Base-by-base conservation (phyloP, 2,329 filamentous ascomycete genomes). In the Fusarium nygamai region DNA sequence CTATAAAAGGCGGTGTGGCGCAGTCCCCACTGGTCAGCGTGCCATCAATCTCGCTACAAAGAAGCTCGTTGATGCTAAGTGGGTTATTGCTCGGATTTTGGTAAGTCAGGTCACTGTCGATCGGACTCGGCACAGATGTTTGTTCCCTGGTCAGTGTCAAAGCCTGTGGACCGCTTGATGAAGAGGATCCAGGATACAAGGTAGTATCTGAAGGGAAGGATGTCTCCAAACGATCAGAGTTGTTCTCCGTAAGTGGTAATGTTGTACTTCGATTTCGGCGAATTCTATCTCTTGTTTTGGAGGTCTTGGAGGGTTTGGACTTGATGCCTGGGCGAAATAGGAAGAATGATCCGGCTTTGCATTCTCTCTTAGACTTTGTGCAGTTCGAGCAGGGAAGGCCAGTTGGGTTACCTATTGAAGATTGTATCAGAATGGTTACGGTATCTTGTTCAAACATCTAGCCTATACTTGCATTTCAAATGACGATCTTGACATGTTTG, bases 381-480 rank as follows among this genome's bases (percentile, higher is more conserved):
- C 14, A 54, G 34, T 54, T 54, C 20, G 24, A 54, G 34, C 34
- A 54, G 14, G 34, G 34, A 0, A 39, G 2, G 14, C 24, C 29
- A 22, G 10, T 54, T 29, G 24, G 2, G 8, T 29, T 17, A 2
- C 51, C 24, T 39, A 22, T 39, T 13, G 5, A 5, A 27, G 5
- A 22, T 14, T 27, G 7, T 36, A 6, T 12, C 14, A 54, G 50
- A 27, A 38, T 27, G 9, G 2, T 3, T 5, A 38, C 19, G 4
- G 12, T 7, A 22, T 27, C 20, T 19, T 1, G 4, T 20, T 27
- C 17, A 5, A 3, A 29, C 2, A 4, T 29, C 8, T 5, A n/a
- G 34, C 9, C 24, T 9, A 16, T 22, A 39, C 24, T n/a, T 29
- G 6, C 51, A 39, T 54, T 39, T 29, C 34, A 19, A 14, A 29